A percentile compares a stretch with the other conserved stretches of the same genome.
phyloP scores from a whole-genome alignment of 169 alveolate genomes.

The Cryptosporidium sp. region DNA sequence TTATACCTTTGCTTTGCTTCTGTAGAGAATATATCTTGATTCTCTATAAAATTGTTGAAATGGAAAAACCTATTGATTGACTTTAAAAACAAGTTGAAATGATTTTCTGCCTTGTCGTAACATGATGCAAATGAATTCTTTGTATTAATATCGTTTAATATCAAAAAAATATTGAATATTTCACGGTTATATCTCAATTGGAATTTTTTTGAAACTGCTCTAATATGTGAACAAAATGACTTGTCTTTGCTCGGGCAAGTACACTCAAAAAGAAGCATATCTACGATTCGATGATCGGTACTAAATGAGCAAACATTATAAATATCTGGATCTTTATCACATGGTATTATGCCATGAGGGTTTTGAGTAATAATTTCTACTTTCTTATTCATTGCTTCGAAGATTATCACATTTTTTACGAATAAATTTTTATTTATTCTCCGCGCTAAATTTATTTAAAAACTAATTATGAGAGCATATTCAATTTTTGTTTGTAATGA shows the following conservation, averaged over 20 bases:
- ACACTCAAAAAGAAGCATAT: slow-evolving; percentile 69
- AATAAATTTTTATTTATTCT: background rate
- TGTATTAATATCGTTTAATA: slow-evolving; percentile 49
- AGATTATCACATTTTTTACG: background rate
- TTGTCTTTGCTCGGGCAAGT: slow-evolving; percentile 66
- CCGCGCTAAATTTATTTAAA: background rate
- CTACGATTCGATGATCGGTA: slow-evolving; percentile 54
- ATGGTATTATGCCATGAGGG: slow-evolving; percentile 43
- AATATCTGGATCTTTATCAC: slow-evolving; percentile 62
- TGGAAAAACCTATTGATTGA: slow-evolving; percentile 13
- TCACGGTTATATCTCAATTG: slow-evolving; percentile 26
- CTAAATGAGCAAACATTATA: slow-evolving; percentile 63
- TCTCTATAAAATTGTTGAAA: slow-evolving; percentile 18
- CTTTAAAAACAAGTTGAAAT: slow-evolving; percentile 9
- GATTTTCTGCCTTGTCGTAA: slow-evolving; percentile 56
- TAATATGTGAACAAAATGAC: slow-evolving; percentile 65
- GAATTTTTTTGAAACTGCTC: slow-evolving; percentile 53
- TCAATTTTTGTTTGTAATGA: slow-evolving; percentile 41
- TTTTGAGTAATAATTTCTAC: slow-evolving; percentile 21
- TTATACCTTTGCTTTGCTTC: slow-evolving; percentile 27
- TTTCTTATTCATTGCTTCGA: slow-evolving; percentile 39
- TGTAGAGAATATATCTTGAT: background rate
- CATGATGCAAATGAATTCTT: slow-evolving; percentile 51
- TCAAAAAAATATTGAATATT: background rate
- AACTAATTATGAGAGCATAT: slow-evolving; percentile 33